Percentiles rank a stretch among this genome's conserved stretches.
Evolutionary conservation across 78 protist genomes (phyloP).

Genomic region (Speleostelium caveatum): DNA sequence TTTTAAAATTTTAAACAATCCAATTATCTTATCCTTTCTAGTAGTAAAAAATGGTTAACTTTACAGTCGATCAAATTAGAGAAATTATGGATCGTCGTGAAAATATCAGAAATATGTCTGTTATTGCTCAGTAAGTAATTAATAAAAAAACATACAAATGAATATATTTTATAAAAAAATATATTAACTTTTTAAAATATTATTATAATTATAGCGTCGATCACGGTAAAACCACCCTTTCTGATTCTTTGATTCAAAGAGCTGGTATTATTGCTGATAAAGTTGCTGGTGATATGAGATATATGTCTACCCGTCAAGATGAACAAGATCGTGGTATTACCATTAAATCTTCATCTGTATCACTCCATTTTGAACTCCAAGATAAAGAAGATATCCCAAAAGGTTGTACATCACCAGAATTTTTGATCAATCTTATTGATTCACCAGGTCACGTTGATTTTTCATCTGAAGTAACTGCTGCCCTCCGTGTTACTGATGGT

Average conservation of each 20-base stretch:
- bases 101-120: constrained; percentile 98
- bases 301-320: constrained; percentile 97
- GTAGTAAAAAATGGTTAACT: constrained; percentile 86
- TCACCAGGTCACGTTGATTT: constrained; percentile 99
- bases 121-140: constrained; percentile 94
- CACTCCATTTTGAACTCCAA: constrained; percentile 92
- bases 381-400: constrained; percentile 72
- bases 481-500: constrained; percentile 99
- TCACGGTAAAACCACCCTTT: constrained; percentile 98
- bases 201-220: constrained; percentile 73
- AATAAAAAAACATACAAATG: background rate
- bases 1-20: background rate
- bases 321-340: constrained; percentile 99
- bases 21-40: background rate
- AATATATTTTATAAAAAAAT: background rate
- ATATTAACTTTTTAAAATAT: background rate
- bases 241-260: constrained; percentile 98
- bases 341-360: constrained; percentile 99
- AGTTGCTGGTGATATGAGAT: constrained; percentile 97
- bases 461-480: constrained; percentile 99
- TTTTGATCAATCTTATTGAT: constrained; percentile 98
- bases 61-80: constrained; percentile 96
- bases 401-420: constrained; percentile 69
- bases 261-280: constrained; percentile 99
- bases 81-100: constrained; percentile 91